These are phyloP conservation scores for Russula compacta DNA, from an alignment of 768 basidiomycete genomes.

Conservation along the genomic window DNA sequence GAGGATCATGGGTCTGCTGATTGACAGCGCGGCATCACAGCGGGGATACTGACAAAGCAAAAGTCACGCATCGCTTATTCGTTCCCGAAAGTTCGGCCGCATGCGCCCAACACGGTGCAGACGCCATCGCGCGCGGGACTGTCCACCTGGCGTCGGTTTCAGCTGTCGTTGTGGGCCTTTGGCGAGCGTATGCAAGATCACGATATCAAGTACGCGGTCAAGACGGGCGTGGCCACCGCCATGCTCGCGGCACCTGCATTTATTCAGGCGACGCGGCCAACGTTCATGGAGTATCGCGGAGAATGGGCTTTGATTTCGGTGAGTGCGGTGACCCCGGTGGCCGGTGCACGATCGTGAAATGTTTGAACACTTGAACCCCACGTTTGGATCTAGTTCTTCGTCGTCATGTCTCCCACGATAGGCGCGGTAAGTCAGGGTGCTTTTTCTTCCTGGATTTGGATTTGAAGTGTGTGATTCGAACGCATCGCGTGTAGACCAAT, in stretches of 20 bases:
- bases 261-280: slow-evolving; percentile 63
- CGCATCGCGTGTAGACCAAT: slow-evolving; percentile 54
- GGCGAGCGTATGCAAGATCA: slow-evolving; percentile 56
- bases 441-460: neutral
- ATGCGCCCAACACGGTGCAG: slow-evolving; percentile 80
- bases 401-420: slow-evolving; percentile 87
- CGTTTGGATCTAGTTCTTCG: slow-evolving; percentile 49
- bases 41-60: slow-evolving; percentile 38
- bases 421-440: slow-evolving; percentile 54
- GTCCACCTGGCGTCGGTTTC: slow-evolving; percentile 49
- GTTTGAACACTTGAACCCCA: neutral
- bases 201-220: slow-evolving; percentile 81
- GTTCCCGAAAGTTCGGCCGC: slow-evolving; percentile 76
- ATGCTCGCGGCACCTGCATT: slow-evolving; percentile 85
- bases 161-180: slow-evolving; percentile 66
- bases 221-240: slow-evolving; percentile 76
- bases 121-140: slow-evolving; percentile 59
- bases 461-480: slow-evolving; percentile 10
- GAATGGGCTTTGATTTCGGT: slow-evolving; percentile 97
- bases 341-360: neutral
- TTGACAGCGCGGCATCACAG: slow-evolving; percentile 24
- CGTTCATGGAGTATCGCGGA: slow-evolving; percentile 76
- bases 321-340: slow-evolving; percentile 23
- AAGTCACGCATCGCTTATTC: slow-evolving; percentile 39
- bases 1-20: neutral